Conservation (phyloP, 441 rosid genomes). For the Pelargonium myrrhifolium region DNA sequence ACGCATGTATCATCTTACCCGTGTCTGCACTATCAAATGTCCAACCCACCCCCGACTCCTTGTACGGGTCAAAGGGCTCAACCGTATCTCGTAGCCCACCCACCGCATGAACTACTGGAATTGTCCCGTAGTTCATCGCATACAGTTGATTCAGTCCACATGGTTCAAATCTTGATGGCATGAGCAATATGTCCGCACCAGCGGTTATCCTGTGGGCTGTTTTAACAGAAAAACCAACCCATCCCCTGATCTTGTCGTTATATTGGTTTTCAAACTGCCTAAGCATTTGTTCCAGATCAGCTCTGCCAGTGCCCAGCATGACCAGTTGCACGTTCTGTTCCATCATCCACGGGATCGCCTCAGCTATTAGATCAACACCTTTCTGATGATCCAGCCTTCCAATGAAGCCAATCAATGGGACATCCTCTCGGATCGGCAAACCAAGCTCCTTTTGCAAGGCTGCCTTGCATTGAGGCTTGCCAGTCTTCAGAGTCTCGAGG, state of each 20-base stretch:
- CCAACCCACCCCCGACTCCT: conserved; percentile 80
- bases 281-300: conserved; percentile 75
- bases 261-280: conserved; percentile 55
- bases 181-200: conserved; percentile 74
- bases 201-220: conserved; percentile 87
- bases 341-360: conserved; percentile 94
- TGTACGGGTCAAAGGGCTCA: conserved; percentile 66
- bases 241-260: conserved; percentile 57
- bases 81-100: conserved; percentile 95
- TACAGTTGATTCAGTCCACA: conserved; percentile 97
- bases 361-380: conserved; percentile 89
- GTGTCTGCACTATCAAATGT: conserved; percentile 74
- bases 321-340: conserved; percentile 72
- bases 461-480: conserved; percentile 83
- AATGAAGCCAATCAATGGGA: conserved; percentile 78
- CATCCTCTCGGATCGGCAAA: conserved; percentile 57
- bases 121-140: conserved; percentile 87
- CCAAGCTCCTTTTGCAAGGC: conserved; percentile 88
- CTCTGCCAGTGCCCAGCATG: conserved; percentile 82
- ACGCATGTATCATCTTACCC: conserved; percentile 57
- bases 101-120: conserved; percentile 85
- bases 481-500: conserved; percentile 49
- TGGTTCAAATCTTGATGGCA: conserved; percentile 97
- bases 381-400: conserved; percentile 93
- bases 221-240: conserved; percentile 88